Base-by-base conservation (phyloP, 345 rosid species). In the Corchorus capsularis region DNA sequence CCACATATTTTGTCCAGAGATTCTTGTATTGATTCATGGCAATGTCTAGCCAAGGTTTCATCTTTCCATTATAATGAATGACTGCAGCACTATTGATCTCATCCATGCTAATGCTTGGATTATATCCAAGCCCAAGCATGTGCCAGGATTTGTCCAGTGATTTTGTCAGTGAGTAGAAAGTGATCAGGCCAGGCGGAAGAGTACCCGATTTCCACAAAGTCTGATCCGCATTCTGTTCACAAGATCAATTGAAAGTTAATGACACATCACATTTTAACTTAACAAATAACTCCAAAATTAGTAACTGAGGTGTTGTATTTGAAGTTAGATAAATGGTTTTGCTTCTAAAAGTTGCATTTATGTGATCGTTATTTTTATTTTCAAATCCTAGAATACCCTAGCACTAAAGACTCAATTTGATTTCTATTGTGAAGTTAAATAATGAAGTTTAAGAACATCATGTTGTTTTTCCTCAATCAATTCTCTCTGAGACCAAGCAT, bases 11-110 rank as follows among this genome's bases (percentile, higher is more conserved):
- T 14, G 92, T 91, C 98, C 98, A 94, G 16, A 90, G 93, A 83
- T 81, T 85, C 83, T 94, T 94, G 79, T 90, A 94, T 71, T 91
- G 96, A 84, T 92, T 91, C 90, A 94, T 83, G 27, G 96, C 98
- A 69, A 94, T 88, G 74, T 94, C 96, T 8, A 95, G 96, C 97
- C 99, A 95, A 46, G 99, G 99, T 86, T 95, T 93, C 98, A 92
- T 91, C 85, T 95, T 90, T 55, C 99, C 98, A 74, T 88, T 95
- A 85, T 87, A 95, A 80, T 95, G 99, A 49, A 95, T 88, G 80
- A 93, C 94, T 22, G 97, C 97, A 63, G 98, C 98, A 2, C 88
- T 93, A 68, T 77, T 87, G 72, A 95, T 92, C 75, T 85, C 93
- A 63, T 93, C 93, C 93, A 90, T 89, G 82, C 94, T 89, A 72